Percentiles rank a stretch among this genome's conserved stretches.
These are phyloP conservation scores for Macroventuria anomochaeta DNA, from an alignment of 2,329 filamentous ascomycete species.

Conservation along the genomic window DNA sequence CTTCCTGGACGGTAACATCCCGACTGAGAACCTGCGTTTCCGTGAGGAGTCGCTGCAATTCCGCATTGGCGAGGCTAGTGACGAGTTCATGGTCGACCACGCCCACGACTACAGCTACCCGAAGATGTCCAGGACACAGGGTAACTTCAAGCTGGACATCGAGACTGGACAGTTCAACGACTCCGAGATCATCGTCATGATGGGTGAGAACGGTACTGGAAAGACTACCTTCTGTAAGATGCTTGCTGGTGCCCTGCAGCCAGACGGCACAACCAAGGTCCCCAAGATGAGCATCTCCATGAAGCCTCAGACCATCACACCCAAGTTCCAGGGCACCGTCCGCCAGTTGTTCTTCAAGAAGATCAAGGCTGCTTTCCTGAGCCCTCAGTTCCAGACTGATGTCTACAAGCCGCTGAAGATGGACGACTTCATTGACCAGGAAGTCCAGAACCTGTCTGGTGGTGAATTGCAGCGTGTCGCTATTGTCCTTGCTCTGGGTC, in stretches of 20 bases:
- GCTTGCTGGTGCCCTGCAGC: conserved; percentile 90
- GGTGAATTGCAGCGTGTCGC: conserved; percentile 99
- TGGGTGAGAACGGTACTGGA: conserved; percentile 99
- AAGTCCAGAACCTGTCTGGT: conserved; percentile 98
- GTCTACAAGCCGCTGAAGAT: conserved; percentile 99
- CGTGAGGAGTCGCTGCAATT: conserved; percentile 96
- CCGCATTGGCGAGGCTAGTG: conserved; percentile 86
- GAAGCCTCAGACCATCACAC: conserved; percentile 99
- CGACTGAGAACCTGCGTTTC: conserved; percentile 98
- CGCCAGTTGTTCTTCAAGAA: conserved; percentile 99
- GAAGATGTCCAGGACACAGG: conserved; percentile 89
- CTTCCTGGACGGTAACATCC: conserved; percentile 97
- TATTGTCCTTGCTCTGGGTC: conserved; percentile 93
- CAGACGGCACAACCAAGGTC: conserved; percentile 77
- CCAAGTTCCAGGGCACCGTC: conserved; percentile 96
- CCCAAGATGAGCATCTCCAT: conserved; percentile 97
- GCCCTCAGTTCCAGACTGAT: conserved; percentile 98
- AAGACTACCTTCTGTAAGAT: conserved; percentile 99
- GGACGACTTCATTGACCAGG: conserved; percentile 98
- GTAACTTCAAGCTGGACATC: conserved; percentile 82
- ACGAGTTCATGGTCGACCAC: conserved; percentile 87
- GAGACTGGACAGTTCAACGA: conserved; percentile 90
- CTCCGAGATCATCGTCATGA: conserved; percentile 99
- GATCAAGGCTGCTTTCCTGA: conserved; percentile 96
- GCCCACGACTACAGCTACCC: conserved; percentile 87